Conservation (phyloP, 2,329 filamentous ascomycete species). For the Orbilia ellipsospora region DNA sequence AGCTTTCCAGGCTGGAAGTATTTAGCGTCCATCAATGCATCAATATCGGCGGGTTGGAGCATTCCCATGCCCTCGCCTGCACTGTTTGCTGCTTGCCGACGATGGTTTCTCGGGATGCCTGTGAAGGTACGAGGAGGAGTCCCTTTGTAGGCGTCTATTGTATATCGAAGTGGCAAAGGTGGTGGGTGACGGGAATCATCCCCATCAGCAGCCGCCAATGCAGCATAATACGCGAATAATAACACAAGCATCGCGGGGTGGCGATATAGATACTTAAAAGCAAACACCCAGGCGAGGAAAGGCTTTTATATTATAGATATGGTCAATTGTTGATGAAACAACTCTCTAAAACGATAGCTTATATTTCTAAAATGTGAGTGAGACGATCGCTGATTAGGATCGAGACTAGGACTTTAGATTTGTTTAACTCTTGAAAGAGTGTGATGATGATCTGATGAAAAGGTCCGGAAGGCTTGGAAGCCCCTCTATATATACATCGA, state of each 20-base stretch:
- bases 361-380: no score
- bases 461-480: no score
- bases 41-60: conserved; percentile 2
- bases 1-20: conserved; percentile 31
- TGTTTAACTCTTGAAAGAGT: no score
- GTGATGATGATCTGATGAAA: no score
- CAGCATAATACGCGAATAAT: not conserved
- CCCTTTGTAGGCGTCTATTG: not conserved
- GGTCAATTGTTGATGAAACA: no score
- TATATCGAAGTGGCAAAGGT: conserved; percentile 7
- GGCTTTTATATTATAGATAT: no score
- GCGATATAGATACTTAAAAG: not conserved
- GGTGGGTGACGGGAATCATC: not conserved
- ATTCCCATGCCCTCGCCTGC: not conserved
- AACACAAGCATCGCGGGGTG: no score
- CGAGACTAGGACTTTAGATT: not conserved
- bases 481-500: conserved; percentile 4
- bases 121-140: not conserved
- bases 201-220: conserved; percentile 4
- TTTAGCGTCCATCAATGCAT: not conserved
- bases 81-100: not conserved
- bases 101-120: not conserved
- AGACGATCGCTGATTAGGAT: no score
- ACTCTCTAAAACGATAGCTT: no score
- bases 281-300: not conserved